Evolutionary conservation across 2,329 filamentous ascomycete genomes (phyloP).

Genomic region (Alternaria ethzedia): DNA sequence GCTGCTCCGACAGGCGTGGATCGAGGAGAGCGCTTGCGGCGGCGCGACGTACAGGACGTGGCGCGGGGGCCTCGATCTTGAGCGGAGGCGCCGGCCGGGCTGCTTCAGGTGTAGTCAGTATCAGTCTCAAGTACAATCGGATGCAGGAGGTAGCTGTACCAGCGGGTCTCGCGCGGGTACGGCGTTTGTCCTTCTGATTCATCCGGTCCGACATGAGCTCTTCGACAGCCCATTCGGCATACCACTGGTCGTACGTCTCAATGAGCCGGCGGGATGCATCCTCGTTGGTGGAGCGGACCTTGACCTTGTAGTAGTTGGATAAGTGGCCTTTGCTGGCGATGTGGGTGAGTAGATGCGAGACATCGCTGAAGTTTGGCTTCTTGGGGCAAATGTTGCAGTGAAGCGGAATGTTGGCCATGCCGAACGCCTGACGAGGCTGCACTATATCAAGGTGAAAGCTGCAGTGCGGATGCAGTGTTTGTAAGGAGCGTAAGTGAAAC

Average conservation of each 20-base stretch:
- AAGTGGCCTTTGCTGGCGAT: slow-evolving; percentile 92
- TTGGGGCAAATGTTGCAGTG: slow-evolving; percentile 84
- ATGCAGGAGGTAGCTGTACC: slow-evolving; percentile 31
- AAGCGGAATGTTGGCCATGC: slow-evolving; percentile 65
- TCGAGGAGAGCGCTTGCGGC: slow-evolving; percentile 39
- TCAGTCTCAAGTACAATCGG: neutral
- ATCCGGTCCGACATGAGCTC: slow-evolving; percentile 78
- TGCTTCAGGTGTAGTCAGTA: slow-evolving; percentile 31
- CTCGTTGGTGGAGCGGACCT: slow-evolving; percentile 73
- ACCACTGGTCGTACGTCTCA: slow-evolving; percentile 79
- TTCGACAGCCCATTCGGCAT: slow-evolving; percentile 72
- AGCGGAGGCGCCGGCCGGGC: slow-evolving; percentile 30
- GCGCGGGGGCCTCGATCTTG: slow-evolving; percentile 33
- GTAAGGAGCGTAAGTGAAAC: slow-evolving; percentile 35
- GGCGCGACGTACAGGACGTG: slow-evolving; percentile 33
- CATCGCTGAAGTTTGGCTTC: slow-evolving; percentile 81
- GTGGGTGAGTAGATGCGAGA: slow-evolving; percentile 91
- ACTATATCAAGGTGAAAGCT: slow-evolving; percentile 2
- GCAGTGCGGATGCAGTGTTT: slow-evolving; percentile 10
- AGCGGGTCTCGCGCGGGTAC: slow-evolving; percentile 49
- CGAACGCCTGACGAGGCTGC: slow-evolving; percentile 32
- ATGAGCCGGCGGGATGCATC: slow-evolving; percentile 67
- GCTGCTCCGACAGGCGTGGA: slow-evolving; percentile 46
- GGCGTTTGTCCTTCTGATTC: slow-evolving; percentile 75
- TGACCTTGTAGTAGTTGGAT: slow-evolving; percentile 80